phyloP scores from a whole-genome alignment of 139 green algal genomes.

The Auxenochlorella pyrenoidosa region DNA sequence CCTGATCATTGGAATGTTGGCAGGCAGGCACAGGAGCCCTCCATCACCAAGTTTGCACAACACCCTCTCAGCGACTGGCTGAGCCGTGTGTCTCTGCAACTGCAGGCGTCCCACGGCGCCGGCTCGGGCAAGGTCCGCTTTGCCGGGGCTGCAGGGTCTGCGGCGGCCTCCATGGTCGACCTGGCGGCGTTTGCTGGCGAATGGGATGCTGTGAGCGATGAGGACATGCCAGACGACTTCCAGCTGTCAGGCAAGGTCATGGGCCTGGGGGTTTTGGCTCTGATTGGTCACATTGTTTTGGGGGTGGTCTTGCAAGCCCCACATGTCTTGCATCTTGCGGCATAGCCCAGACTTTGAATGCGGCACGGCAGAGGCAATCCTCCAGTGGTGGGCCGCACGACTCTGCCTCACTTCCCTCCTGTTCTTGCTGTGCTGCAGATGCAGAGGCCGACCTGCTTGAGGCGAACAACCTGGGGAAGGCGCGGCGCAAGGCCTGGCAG shows the following conservation, averaged over 20 bases:
- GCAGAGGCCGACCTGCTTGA: constrained; percentile 35
- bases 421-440: constrained; percentile 14
- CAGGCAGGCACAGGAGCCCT: neutral
- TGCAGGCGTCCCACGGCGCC: neutral
- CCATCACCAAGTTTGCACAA: neutral
- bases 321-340: too few relatives aligned
- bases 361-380: too few relatives aligned
- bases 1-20: too few relatives aligned
- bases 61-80: too few relatives aligned
- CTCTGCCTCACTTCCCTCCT: too few relatives aligned
- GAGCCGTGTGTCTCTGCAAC: neutral
- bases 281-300: neutral
- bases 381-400: too few relatives aligned
- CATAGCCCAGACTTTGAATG: too few relatives aligned
- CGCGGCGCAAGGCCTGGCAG: constrained; percentile 26
- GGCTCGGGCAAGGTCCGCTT: constrained; percentile 7
- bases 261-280: neutral
- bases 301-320: too few relatives aligned
- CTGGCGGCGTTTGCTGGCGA: neutral
- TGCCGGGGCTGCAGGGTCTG: constrained; percentile 1
- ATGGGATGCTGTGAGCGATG: constrained; percentile 30
- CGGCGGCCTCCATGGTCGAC: neutral
- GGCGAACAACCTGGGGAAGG: constrained; percentile 1
- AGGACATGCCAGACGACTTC: constrained; percentile 47
- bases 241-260: neutral